Base-by-base conservation (phyloP, 371 early-diverging fungal species). In the Mortierella sp. region DNA sequence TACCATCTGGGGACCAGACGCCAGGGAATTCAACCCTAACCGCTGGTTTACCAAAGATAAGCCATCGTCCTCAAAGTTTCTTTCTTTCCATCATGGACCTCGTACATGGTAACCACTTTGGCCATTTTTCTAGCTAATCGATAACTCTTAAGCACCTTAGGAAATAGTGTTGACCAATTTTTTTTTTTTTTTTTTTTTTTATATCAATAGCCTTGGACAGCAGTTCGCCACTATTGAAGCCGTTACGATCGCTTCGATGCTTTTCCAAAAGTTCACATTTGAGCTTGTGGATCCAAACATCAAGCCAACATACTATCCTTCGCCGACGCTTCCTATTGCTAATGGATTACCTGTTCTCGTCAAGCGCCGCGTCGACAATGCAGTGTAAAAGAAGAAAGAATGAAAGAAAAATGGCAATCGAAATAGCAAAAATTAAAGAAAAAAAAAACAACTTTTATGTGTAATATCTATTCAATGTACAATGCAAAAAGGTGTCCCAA, bases 1-100 rank as follows among this genome's bases (percentile, higher is more conserved):
- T 16, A 76, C 72, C n/a, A 83, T 89, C n/a, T 93, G 93, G 93
- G 92, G 92, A 14, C 69, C 83, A 6, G 88, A 91, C 68, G 90
- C 88, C 39, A 74, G 73, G 26, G 77, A 86, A 30, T 93, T 90
- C 77, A 83, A 74, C 35, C 92, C 93, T 14, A 91, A 92, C 63
- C 84, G 93, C 26, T 92, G 91, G 89, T 64, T 91, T 24, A 75
- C 62, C 10, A 79, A 86, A 39, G 88, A 86, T 10, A 87, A 87
- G 61, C 73, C 87, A 5, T 65, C 72, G 3, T 54, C 54, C 2
- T 45, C 70, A 51, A 75, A 81, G 49, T 81, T 76, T 60, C 64
- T 72, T 3, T 55, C 73, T n/a, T 75, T 81, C 63, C 77, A 72
- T 39, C 52, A 64, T 22, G 78, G 78, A 39, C 78, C 78, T 28